Evolutionary conservation across 345 rosid genomes (phyloP), one percentile per base, ranked within the genome.

Genomic region (Jatropha curcas): DNA sequence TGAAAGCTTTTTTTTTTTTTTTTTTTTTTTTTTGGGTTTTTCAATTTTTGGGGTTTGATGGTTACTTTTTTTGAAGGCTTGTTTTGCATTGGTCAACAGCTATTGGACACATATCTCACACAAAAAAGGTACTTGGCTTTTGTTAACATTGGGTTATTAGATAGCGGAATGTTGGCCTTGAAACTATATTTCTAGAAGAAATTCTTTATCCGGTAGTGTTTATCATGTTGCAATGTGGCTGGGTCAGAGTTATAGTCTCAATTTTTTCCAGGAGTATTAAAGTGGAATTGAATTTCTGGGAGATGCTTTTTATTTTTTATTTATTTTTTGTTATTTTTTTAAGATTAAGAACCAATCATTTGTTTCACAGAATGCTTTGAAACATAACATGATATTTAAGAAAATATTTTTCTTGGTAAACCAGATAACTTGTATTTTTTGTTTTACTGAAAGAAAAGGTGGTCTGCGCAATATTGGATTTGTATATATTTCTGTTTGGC

Each of bases 21-120:
- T 24, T 9, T 53, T 27, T 17, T 2, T 22, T 35, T 67, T 3
- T 31, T 16, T 17, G 4, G 53, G 2, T 14, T 48, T 16, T 16
- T 17, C 53, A 48, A 19, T 48, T 2, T n/a, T 17, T 48, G n/a
- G 5, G 3, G 27, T 20, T 50, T 31, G 43, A 19, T 51, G 7
- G 56, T 46, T 65, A 27, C 46, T 65, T 16, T 11, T 7, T 48
- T 34, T 57, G 48, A 41, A 19, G 24, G 24, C 35, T 28, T 51
- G n/a, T n/a, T 45, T 34, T 37, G 22, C 39, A 62, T 51, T 60
- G 51, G 0, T 59, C 28, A 50, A 50, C 84, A 94, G 96, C 87
- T 73, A 69, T 94, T 77, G 96, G 98, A 12, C 86, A 88, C 63
- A 75, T 86, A 71, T 82, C 95, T 76, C 95, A 90, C 48, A 87